Conservation (phyloP, 805 yeast species). For the Wickerhamiella cacticola region DNA sequence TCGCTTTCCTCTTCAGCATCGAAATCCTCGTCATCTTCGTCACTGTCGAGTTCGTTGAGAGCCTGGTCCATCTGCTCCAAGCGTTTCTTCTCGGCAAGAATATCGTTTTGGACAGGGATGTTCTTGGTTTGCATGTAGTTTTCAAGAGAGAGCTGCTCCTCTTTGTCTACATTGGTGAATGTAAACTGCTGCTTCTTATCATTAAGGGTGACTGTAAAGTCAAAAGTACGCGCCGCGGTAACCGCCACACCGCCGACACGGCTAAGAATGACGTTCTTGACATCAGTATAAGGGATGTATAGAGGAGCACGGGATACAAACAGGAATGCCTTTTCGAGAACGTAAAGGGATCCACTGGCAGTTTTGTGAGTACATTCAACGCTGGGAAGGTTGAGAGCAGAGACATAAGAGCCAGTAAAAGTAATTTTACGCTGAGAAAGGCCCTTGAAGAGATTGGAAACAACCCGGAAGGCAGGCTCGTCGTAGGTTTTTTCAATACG, state of each 20-base stretch:
- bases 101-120: slow-evolving; percentile 74
- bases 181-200: slow-evolving; percentile 58
- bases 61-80: slow-evolving; percentile 53
- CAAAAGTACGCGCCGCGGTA: slow-evolving; percentile 73
- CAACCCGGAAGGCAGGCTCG: slow-evolving; percentile 72
- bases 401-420: slow-evolving; percentile 69
- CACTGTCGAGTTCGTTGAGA: slow-evolving; percentile 41
- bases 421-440: slow-evolving; percentile 76
- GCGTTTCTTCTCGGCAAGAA: slow-evolving; percentile 72
- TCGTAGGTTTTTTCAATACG: slow-evolving; percentile 64
- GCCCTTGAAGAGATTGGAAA: slow-evolving; percentile 81
- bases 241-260: slow-evolving; percentile 72
- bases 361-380: slow-evolving; percentile 89
- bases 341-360: slow-evolving; percentile 84
- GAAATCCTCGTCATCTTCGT: slow-evolving; percentile 67
- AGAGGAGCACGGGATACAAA: slow-evolving; percentile 92
- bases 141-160: slow-evolving; percentile 75
- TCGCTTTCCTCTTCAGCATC: slow-evolving; percentile 51
- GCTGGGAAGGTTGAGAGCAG: slow-evolving; percentile 70
- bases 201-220: slow-evolving; percentile 64
- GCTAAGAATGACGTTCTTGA: slow-evolving; percentile 65
- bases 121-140: slow-evolving; percentile 65
- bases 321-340: slow-evolving; percentile 81
- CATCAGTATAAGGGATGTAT: slow-evolving; percentile 76
- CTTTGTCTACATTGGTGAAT: slow-evolving; percentile 80